Evolutionary conservation across 768 basidiomycete species (phyloP).

Genomic region (Sarcodon sp.): DNA sequence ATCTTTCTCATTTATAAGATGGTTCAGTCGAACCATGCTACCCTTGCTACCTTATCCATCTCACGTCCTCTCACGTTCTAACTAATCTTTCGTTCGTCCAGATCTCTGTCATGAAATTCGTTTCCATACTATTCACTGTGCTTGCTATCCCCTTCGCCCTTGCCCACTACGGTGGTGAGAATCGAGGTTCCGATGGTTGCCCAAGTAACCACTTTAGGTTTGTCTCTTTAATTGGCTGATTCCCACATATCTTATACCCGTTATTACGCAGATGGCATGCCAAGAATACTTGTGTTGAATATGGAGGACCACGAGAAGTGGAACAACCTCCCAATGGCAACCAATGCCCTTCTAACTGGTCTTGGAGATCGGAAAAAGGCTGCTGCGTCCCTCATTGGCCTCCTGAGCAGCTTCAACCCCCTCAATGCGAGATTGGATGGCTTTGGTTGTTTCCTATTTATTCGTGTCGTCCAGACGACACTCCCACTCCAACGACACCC

Average conservation of each 20-base stretch:
- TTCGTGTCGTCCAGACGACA: not conserved
- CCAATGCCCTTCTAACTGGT: constrained; percentile 33
- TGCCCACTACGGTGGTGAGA: not conserved
- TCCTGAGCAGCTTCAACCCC: constrained; percentile 23
- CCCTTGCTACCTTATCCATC: no score
- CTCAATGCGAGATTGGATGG: constrained; percentile 29
- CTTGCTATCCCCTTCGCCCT: not conserved
- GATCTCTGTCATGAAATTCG: no score
- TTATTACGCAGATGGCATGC: constrained; percentile 13
- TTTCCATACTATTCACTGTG: no score
- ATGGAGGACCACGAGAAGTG: constrained; percentile 26
- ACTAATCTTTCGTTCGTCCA: no score
- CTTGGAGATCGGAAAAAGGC: constrained; percentile 31
- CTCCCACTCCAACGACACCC: constrained; percentile 11
- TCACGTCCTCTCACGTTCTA: no score
- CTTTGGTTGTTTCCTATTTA: constrained; percentile 23
- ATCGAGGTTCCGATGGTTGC: constrained; percentile 1
- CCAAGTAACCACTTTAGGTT: constrained; percentile 19
- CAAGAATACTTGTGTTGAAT: constrained; percentile 30
- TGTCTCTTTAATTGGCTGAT: constrained; percentile 1
- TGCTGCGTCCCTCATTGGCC: constrained; percentile 43
- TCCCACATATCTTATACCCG: not conserved
- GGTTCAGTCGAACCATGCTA: no score
- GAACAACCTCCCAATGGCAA: constrained; percentile 35
- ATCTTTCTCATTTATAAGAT: no score